Base-by-base conservation (phyloP, 2,329 filamentous ascomycete species). In the Tolypocladium nubicola region DNA sequence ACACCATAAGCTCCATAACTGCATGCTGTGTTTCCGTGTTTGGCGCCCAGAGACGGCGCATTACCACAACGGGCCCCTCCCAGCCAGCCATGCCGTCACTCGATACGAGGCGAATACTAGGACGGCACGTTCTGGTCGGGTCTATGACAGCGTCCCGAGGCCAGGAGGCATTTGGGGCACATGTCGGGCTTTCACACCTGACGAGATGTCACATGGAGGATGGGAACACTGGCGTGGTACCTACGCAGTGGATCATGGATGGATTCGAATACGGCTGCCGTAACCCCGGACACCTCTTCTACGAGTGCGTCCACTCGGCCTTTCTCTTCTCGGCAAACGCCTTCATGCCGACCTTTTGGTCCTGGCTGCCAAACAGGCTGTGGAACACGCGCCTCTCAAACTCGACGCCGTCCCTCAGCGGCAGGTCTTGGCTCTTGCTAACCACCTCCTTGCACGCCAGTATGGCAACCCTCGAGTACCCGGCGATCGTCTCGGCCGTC, bases 401-500 rank as follows among this genome's bases (percentile, higher is more conserved):
- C 76, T 99, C 94, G 1, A 99, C 88, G 16, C 94, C 94, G 68
- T 97, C 94, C 64, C 88, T 79, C 59, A 99, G 76, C 4, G 87
- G 80, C 64, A 96, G 75, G 66, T 99, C 94, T 79, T 97, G 92
- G 73, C 91, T 96, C 85, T 97, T 97, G 72, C 97, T 96, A 57
- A 99, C 93, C n/a, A 94, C 93, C 79, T 99, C 94, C 80, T 99
- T 99, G 58, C 84, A 87, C 13, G 89, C 94, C 75, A 90, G 85
- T 58, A 96, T 84, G 1, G 93, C 89, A n/a, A 99, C 87, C 68
- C 81, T 84, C 55, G 89, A 92, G 73, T 94, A 90, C 1, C 88
- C 77, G 0, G 94, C 92, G 75, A 99, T 97, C 55, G 84, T 92
- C 78, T 89, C 90, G 2, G 94, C 94, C 21, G 90, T 93, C 69